Evolutionary conservation across 768 basidiomycete species (phyloP).

Genomic region (Tricholoma terreum): DNA sequence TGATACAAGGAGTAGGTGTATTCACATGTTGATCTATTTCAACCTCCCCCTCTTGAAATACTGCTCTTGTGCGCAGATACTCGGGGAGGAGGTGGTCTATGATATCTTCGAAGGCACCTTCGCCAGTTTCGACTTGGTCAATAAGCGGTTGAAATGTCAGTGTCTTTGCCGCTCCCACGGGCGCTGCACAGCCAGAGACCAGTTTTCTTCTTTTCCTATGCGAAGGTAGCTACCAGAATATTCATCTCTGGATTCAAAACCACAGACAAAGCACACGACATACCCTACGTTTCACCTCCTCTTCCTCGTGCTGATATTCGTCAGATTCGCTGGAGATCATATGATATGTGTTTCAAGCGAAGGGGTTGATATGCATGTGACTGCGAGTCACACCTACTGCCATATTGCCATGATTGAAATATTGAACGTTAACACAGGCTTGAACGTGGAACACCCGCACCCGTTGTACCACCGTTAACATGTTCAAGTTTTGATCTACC

Average conservation of each 20-base stretch:
- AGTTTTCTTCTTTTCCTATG: constrained; percentile 18
- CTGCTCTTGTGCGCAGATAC: constrained; percentile 21
- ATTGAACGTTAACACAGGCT: too few relatives aligned
- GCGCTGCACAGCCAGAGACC: not conserved
- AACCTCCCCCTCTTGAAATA: constrained; percentile 13
- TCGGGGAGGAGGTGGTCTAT: constrained; percentile 29
- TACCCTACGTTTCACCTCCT: constrained; percentile 5
- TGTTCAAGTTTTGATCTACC: too few relatives aligned
- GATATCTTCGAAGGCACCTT: constrained; percentile 27
- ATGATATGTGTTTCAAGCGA: too few relatives aligned
- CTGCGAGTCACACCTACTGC: too few relatives aligned
- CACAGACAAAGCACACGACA: not conserved
- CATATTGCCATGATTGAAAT: too few relatives aligned
- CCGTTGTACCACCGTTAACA: too few relatives aligned
- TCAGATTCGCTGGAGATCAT: constrained; percentile 12
- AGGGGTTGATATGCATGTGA: too few relatives aligned
- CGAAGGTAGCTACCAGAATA: constrained; percentile 1
- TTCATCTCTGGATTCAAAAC: not conserved
- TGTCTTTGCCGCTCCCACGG: not conserved
- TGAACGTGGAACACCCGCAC: too few relatives aligned
- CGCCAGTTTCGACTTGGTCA: constrained; percentile 13
- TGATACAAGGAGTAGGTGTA: not conserved
- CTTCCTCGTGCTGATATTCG: constrained; percentile 6
- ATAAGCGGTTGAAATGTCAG: constrained; percentile 15
- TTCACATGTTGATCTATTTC: constrained; percentile 26